A percentile compares a stretch with the other conserved stretches of the same genome.
These are phyloP conservation scores for Cryptococcus sp. DNA, from an alignment of 1,284 basidiomycete species.

Conservation along the genomic window DNA sequence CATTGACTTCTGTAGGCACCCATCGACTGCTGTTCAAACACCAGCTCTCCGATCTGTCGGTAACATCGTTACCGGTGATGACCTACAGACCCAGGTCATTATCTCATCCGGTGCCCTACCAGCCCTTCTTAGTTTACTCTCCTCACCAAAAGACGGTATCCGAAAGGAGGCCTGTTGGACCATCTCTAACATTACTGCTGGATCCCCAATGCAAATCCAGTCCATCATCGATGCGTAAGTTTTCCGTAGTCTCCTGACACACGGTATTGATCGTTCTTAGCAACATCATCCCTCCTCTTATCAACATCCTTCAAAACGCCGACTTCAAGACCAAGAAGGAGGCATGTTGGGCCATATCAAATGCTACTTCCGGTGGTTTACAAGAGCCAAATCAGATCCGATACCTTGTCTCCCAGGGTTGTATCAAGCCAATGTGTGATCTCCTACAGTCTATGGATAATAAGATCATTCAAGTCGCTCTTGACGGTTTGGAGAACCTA, in stretches of 20 bases:
- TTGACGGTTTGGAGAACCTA: conserved; percentile 98
- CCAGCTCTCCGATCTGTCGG: conserved; percentile 96
- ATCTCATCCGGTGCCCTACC: conserved; percentile 94
- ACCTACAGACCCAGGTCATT: conserved; percentile 97
- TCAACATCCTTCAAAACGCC: conserved; percentile 95
- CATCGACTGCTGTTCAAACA: conserved; percentile 96
- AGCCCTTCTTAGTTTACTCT: conserved; percentile 84
- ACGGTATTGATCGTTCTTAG: conserved; percentile 19
- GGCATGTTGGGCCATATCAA: conserved; percentile 99
- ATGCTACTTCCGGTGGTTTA: conserved; percentile 95
- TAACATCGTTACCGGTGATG: conserved; percentile 98
- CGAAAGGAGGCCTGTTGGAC: conserved; percentile 98
- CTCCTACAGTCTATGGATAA: conserved; percentile 97
- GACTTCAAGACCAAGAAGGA: conserved; percentile 99
- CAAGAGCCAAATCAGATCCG: conserved; percentile 97
- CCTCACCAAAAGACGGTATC: conserved; percentile 90
- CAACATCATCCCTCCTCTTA: conserved; percentile 91
- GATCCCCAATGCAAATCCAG: conserved; percentile 94
- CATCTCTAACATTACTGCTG: conserved; percentile 98
- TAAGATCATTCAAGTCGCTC: conserved; percentile 92
- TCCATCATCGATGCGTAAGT: conserved; percentile 57
- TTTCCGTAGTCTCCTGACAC: background rate
- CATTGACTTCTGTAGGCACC: conserved; percentile 54
- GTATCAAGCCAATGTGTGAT: conserved; percentile 98
- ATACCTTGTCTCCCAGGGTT: conserved; percentile 95